Conservation (phyloP, 805 yeast species). For the Dipodascus geniculatus region DNA sequence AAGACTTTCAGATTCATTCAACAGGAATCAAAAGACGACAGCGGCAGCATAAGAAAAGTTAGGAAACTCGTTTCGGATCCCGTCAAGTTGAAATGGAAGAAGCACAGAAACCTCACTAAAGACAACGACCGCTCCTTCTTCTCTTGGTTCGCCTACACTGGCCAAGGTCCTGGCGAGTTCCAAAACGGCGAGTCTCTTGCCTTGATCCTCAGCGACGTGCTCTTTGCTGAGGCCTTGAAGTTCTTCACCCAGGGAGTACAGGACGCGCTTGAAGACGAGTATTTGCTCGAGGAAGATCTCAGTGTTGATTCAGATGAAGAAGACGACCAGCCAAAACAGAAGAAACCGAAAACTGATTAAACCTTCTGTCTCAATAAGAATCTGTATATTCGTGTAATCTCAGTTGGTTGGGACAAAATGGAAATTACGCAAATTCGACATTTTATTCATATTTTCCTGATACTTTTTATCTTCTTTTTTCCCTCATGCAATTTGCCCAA, state of each 20-base stretch:
- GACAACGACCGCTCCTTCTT: slow-evolving; percentile 52
- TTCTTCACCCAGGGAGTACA: slow-evolving; percentile 34
- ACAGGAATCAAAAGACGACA: slow-evolving; percentile 15
- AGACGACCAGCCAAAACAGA: background rate
- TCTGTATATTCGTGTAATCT: too few species aligned
- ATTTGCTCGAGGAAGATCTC: background rate
- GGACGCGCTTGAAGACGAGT: background rate
- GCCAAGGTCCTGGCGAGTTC: slow-evolving; percentile 63
- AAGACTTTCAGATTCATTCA: slow-evolving; percentile 39
- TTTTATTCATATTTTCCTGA: too few species aligned
- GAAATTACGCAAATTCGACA: too few species aligned
- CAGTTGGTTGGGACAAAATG: too few species aligned
- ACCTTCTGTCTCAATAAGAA: too few species aligned
- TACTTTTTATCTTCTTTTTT: too few species aligned
- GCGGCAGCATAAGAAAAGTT: slow-evolving; percentile 20
- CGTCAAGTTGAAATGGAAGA: slow-evolving; percentile 59
- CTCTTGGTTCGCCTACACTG: slow-evolving; percentile 83
- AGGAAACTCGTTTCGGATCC: slow-evolving; percentile 40
- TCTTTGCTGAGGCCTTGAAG: slow-evolving; percentile 76
- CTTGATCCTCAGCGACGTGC: slow-evolving; percentile 57
- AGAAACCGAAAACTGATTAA: background rate
- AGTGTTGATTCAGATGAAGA: background rate
- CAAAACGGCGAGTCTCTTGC: slow-evolving; percentile 72
- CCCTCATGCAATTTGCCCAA: background rate
- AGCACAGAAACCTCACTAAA: slow-evolving; percentile 42